Conservation (phyloP, 1,284 basidiomycete species). For the Microbotryum saponariae region DNA sequence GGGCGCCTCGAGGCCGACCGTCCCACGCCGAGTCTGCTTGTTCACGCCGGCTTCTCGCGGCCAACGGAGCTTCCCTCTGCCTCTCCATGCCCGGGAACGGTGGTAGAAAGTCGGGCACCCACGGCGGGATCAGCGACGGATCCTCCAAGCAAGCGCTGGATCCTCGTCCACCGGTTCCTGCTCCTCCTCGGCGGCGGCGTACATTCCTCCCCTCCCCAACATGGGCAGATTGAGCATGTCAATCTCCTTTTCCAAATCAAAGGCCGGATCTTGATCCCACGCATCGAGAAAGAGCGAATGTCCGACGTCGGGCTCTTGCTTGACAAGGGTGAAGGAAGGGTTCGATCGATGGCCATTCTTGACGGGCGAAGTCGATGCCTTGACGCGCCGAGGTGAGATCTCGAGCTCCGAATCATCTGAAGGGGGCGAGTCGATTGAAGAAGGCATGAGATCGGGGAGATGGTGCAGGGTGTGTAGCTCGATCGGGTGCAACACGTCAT, state of each 20-base stretch:
- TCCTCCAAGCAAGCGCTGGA: conserved; percentile 19
- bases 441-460: conserved; percentile 6
- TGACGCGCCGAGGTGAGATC: too few species aligned
- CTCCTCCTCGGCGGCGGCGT: not conserved
- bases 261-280: not conserved
- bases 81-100: conserved; percentile 31
- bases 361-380: too few species aligned
- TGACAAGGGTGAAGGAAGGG: too few species aligned
- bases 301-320: not conserved
- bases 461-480: conserved; percentile 17
- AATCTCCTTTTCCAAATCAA: not conserved
- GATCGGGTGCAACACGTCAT: conserved; percentile 13
- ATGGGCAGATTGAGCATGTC: not conserved
- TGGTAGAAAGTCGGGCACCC: conserved; percentile 29
- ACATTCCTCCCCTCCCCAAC: not conserved
- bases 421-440: conserved; percentile 5
- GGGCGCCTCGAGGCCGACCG: not conserved
- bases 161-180: conserved; percentile 8
- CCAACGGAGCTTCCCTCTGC: conserved; percentile 19
- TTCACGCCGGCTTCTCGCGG: conserved; percentile 17
- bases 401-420: conserved; percentile 4
- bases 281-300: conserved; percentile 1
- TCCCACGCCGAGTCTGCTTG: conserved; percentile 18
- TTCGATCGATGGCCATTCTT: too few species aligned
- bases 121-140: conserved; percentile 11